Percentiles rank a stretch among this genome's conserved stretches.
These are phyloP conservation scores for Leccinellum albellum DNA, from an alignment of 768 basidiomycete species.

Conservation along the genomic window DNA sequence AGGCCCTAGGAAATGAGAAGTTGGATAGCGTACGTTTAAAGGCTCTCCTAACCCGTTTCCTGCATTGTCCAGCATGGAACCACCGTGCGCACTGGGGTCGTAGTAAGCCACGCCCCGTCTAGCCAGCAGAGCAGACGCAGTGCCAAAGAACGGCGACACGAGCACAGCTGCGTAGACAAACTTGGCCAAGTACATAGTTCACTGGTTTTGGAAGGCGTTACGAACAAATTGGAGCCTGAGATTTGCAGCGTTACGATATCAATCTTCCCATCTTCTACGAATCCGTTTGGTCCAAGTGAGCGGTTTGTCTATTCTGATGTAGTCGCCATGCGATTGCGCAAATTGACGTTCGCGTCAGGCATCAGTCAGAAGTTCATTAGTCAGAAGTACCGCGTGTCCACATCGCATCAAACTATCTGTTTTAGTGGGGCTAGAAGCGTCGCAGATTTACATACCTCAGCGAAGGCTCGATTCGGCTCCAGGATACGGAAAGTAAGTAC, in stretches of 20 bases:
- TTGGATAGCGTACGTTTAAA: slow-evolving; percentile 35
- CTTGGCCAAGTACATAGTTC: not conserved
- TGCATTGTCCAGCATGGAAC: slow-evolving; percentile 42
- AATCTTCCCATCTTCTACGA: not conserved
- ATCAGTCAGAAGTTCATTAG: too few relatives aligned
- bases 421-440: not conserved
- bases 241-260: too few relatives aligned
- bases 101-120: slow-evolving; percentile 28
- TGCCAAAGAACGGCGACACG: slow-evolving; percentile 1
- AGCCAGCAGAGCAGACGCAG: not conserved
- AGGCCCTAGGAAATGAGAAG: not conserved
- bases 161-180: not conserved
- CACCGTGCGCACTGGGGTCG: slow-evolving; percentile 33
- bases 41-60: slow-evolving; percentile 38
- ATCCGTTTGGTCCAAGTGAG: not conserved
- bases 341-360: not conserved
- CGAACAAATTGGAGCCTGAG: too few relatives aligned
- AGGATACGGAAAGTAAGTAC: not conserved
- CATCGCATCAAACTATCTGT: too few relatives aligned
- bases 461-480: not conserved
- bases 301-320: not conserved
- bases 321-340: not conserved
- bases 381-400: too few relatives aligned
- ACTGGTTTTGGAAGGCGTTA: not conserved
- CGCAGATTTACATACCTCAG: too few relatives aligned